Conservation (phyloP, 768 basidiomycete species). For the Lactifluus volemus region DNA sequence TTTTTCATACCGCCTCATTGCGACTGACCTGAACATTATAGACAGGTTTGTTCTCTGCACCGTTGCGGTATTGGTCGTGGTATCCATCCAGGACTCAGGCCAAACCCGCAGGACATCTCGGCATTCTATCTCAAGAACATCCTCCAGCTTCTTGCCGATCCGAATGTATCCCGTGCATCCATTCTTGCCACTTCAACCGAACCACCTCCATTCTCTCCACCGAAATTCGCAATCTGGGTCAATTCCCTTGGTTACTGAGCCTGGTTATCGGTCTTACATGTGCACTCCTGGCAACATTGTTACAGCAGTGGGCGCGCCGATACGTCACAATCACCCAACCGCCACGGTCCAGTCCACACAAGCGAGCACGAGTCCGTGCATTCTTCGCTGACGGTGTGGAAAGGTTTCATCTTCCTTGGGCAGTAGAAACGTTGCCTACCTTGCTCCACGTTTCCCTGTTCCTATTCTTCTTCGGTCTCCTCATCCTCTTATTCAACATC, state of each 20-base stretch:
- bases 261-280: not conserved
- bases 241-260: not conserved
- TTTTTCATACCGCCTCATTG: too few species aligned
- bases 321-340: not conserved
- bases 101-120: not conserved
- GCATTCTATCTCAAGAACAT: not conserved
- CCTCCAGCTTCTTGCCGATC: not conserved
- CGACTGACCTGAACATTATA: not conserved
- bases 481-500: not conserved
- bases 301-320: not conserved
- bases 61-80: not conserved
- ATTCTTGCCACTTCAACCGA: not conserved
- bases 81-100: not conserved
- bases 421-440: not conserved
- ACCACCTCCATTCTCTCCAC: not conserved
- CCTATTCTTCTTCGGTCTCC: not conserved
- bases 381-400: not conserved
- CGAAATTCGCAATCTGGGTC: not conserved
- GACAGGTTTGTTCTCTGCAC: not conserved
- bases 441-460: not conserved
- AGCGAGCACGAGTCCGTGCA: conserved; percentile 1
- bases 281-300: not conserved
- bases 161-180: not conserved
- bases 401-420: not conserved
- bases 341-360: not conserved